Conservation (phyloP, 2,329 filamentous ascomycete species). For the Hypoxylon sp. region DNA sequence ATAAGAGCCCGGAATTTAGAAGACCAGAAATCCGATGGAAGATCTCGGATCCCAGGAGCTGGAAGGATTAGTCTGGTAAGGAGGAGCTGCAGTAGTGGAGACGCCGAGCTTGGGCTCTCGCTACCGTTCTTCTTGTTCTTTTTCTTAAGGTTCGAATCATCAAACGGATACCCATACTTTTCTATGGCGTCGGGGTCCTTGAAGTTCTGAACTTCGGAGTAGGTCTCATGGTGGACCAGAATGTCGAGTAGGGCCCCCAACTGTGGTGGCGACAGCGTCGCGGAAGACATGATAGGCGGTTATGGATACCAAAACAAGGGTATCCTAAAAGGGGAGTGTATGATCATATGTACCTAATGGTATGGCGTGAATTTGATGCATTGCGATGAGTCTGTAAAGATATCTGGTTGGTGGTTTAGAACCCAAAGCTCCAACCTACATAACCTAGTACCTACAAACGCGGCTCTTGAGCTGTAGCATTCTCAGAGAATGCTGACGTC, state of each 20-base stretch:
- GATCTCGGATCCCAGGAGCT: conserved; percentile 73
- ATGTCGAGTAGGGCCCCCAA: conserved; percentile 69
- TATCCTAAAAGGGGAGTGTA: conserved; percentile 3
- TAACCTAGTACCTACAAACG: neutral
- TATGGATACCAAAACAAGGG: neutral
- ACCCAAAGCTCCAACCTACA: neutral
- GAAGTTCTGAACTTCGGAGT: conserved; percentile 78
- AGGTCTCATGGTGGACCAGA: conserved; percentile 69
- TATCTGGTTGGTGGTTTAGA: neutral
- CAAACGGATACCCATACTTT: conserved; percentile 78
- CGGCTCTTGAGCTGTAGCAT: conserved; percentile 1
- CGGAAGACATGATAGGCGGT: conserved; percentile 30
- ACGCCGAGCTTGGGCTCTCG: conserved; percentile 57
- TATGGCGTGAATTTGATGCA: neutral
- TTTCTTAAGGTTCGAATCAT: conserved; percentile 40
- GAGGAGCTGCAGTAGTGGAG: conserved; percentile 76
- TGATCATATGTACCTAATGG: conserved; percentile 3
- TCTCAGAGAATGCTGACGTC: conserved; percentile 26
- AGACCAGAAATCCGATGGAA: conserved; percentile 74
- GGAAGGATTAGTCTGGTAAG: conserved; percentile 73
- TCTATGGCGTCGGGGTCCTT: conserved; percentile 72
- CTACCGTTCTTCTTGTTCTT: conserved; percentile 43
- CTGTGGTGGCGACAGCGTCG: conserved; percentile 54
- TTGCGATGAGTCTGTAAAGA: neutral
- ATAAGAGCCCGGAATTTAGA: conserved; percentile 70